Conservation (phyloP, 495 filamentous ascomycete species). For the Talaromyces proteolyticus region DNA sequence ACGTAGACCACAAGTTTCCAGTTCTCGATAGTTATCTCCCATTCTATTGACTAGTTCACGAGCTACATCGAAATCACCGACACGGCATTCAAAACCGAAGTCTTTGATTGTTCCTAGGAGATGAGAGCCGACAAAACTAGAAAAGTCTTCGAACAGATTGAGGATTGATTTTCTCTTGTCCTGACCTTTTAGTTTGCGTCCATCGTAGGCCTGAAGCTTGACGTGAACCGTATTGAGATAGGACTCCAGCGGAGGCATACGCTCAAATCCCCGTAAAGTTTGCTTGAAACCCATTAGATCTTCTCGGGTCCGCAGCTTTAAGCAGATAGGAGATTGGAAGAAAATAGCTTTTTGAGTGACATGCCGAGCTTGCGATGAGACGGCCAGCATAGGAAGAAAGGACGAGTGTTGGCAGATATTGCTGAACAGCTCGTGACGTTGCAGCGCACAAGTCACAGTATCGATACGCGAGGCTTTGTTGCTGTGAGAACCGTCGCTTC, state of each 20-base stretch:
- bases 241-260: conserved; percentile 8
- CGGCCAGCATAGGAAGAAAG: not conserved
- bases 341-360: not conserved
- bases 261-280: conserved; percentile 9
- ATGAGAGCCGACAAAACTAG: conserved; percentile 1
- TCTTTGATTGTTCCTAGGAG: conserved; percentile 12
- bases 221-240: conserved; percentile 14
- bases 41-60: conserved; percentile 10
- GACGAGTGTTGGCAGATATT: not conserved
- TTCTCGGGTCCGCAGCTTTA: not conserved
- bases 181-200: conserved; percentile 4
- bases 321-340: not conserved
- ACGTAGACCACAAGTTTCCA: conserved; percentile 16
- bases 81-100: conserved; percentile 19
- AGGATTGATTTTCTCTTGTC: conserved; percentile 10
- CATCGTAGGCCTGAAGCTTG: conserved; percentile 14
- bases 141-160: conserved; percentile 16
- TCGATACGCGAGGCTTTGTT: not conserved
- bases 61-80: conserved; percentile 14
- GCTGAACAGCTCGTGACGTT: not conserved
- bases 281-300: not conserved
- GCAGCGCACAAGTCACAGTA: not conserved
- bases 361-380: not conserved
- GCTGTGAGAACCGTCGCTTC: not conserved
- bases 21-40: conserved; percentile 10